Base-by-base conservation (phyloP, 2,329 filamentous ascomycete genomes). In the Phoma sp. region DNA sequence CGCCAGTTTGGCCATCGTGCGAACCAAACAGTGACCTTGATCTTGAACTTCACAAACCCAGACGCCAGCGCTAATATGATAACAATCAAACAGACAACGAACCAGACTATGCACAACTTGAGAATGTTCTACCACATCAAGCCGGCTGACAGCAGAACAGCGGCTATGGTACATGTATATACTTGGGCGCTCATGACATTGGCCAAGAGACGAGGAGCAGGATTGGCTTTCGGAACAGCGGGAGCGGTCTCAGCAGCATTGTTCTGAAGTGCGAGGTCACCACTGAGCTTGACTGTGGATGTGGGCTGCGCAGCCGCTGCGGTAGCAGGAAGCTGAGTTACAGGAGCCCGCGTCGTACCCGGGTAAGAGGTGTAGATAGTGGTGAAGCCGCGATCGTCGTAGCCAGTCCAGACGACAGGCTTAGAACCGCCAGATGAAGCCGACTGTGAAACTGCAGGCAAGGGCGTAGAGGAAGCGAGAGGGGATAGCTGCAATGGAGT, bases 381-480 rank as follows among this genome's bases (percentile, higher is more conserved):
- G 25, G 76, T 74, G 66, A 83, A 83, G 30, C 81, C 80, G 59
- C 77, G 75, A 29, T 80, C 67, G 63, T 83, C 74, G 62, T 76
- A 83, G 11, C 73, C 69, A 6, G 79, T 82, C 41, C 78, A 68
- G 18, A 75, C 69, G 57, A 81, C 9, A 13, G 58, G 55, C 47
- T 66, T 63, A 71, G 65, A 66, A 55, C 52, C 66, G 61, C 60
- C 65, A 66, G 66, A 63, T 13, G 60, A 69, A 54, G 36, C 66
- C 67, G 61, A 66, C 49, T 59, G 68, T 56, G 57, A 70, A 65
- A 68, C 71, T 74, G 72, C 78, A 63, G 75, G 80, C 66, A 72
- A 80, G 66, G 73, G 85, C 68, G 74, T 81, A 82, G 71, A 86
- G 61, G 68, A 83, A 71, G 64, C 79, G 69, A 67, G 74, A 72